Evolutionary conservation across 2,329 filamentous ascomycete species (phyloP).

Genomic region (Spiromastix sp.): DNA sequence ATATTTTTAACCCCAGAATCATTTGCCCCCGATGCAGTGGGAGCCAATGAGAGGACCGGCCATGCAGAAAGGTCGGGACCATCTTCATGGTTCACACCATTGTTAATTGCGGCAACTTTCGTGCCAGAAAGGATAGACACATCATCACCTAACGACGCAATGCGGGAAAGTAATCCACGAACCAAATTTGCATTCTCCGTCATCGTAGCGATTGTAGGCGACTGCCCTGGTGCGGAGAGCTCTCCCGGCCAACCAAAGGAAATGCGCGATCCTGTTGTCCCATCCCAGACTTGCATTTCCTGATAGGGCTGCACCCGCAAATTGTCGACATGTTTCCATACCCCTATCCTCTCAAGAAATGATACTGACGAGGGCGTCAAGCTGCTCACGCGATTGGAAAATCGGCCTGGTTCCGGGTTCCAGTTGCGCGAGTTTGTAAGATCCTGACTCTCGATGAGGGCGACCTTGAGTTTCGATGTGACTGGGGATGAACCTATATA

Average conservation of each 20-base stretch:
- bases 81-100: constrained; percentile 57
- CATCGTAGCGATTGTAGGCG: constrained; percentile 80
- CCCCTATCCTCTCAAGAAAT: constrained; percentile 74
- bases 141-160: constrained; percentile 54
- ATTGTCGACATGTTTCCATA: constrained; percentile 66
- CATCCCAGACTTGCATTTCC: constrained; percentile 98
- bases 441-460: constrained; percentile 83
- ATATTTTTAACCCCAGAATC: constrained; percentile 43
- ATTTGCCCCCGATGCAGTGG: constrained; percentile 27
- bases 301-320: constrained; percentile 77
- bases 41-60: constrained; percentile 69
- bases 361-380: constrained; percentile 79
- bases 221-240: constrained; percentile 34
- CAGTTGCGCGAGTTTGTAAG: constrained; percentile 59
- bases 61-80: constrained; percentile 71
- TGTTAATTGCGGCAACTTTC: constrained; percentile 66
- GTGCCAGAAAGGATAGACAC: constrained; percentile 66
- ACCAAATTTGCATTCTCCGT: constrained; percentile 88
- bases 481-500: constrained; percentile 59
- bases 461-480: constrained; percentile 69
- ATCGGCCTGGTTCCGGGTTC: constrained; percentile 56
- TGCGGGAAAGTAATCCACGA: constrained; percentile 60
- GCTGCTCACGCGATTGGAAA: constrained; percentile 92
- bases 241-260: constrained; percentile 67
- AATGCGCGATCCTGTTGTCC: constrained; percentile 74